Percentiles rank a stretch among this genome's conserved stretches.
Conservation (phyloP, 768 basidiomycete species). For the Lentinula guzmanii region DNA sequence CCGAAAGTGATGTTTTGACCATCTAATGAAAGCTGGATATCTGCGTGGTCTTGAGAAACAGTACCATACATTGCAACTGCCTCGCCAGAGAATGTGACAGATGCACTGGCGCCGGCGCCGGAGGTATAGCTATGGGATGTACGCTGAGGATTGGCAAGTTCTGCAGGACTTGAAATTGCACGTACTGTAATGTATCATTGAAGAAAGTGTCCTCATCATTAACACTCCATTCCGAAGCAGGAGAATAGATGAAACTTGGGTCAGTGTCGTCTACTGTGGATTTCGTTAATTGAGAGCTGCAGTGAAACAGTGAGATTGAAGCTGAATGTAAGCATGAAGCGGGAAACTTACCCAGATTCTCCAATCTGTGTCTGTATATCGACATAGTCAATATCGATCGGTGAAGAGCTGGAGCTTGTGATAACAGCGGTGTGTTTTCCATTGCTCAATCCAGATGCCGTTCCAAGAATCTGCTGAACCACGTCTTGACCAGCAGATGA, state of each 20-base stretch:
- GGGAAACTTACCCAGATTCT: conserved; percentile 23
- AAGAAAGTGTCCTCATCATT: conserved; percentile 23
- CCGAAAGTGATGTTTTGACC: conserved; percentile 24
- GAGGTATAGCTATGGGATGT: conserved; percentile 30
- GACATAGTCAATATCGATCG: conserved; percentile 47
- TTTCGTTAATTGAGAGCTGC: conserved; percentile 19
- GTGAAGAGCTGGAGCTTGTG: conserved; percentile 34
- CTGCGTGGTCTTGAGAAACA: conserved; percentile 43
- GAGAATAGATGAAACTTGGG: conserved; percentile 31
- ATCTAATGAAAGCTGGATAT: conserved; percentile 41
- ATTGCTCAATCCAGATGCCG: conserved; percentile 32
- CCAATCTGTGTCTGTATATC: conserved; percentile 35
- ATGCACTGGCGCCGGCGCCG: conserved; percentile 32
- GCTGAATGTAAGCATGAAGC: background rate
- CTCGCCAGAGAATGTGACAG: conserved; percentile 40
- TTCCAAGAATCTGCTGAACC: conserved; percentile 35
- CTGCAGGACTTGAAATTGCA: background rate
- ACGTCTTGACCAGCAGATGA: conserved; percentile 22
- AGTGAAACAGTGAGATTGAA: conserved; percentile 4
- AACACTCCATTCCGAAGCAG: conserved; percentile 30
- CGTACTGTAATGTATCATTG: conserved; percentile 39
- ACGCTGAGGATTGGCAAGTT: background rate
- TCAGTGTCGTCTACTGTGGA: conserved; percentile 36
- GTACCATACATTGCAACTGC: conserved; percentile 52
- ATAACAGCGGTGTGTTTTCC: conserved; percentile 43